Percentiles rank a stretch among this genome's conserved stretches.
Evolutionary conservation across 108 stramenopile species (phyloP).

Genomic region (Skeletonema potamos): DNA sequence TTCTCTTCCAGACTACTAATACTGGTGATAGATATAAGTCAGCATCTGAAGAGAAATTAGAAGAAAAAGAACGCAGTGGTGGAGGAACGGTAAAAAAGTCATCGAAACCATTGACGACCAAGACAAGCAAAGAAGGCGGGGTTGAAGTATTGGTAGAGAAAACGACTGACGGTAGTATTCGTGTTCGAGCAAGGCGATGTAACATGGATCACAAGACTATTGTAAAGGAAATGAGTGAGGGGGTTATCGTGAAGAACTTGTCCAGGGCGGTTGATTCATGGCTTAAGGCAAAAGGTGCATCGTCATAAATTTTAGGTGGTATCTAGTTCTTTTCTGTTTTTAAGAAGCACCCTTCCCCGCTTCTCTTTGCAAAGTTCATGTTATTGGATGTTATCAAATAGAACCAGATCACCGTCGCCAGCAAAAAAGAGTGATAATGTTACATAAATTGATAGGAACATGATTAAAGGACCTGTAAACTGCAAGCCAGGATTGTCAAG

Average conservation of each 20-base stretch:
- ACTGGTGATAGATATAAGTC: conserved; percentile 74
- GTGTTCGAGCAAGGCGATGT: conserved; percentile 78
- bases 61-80: conserved; percentile 38
- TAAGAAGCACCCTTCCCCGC: background rate
- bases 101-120: background rate
- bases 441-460: conserved; percentile 22
- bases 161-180: conserved; percentile 39
- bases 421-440: conserved; percentile 23
- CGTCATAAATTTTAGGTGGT: background rate
- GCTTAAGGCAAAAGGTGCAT: conserved; percentile 15
- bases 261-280: conserved; percentile 65
- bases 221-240: conserved; percentile 80
- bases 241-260: conserved; percentile 66
- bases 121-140: conserved; percentile 64
- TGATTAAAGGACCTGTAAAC: conserved; percentile 36
- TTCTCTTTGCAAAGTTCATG: background rate
- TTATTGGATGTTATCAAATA: background rate
- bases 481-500: conserved; percentile 29
- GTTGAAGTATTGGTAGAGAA: conserved; percentile 78
- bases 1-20: conserved; percentile 71
- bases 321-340: background rate
- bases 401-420: conserved; percentile 9
- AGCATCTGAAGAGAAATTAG: conserved; percentile 56
- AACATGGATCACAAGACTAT: conserved; percentile 72
- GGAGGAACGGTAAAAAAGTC: conserved; percentile 5